Evolutionary conservation across 352 stramenopile genomes (phyloP).

Genomic region (Phytophthora parvispora): DNA sequence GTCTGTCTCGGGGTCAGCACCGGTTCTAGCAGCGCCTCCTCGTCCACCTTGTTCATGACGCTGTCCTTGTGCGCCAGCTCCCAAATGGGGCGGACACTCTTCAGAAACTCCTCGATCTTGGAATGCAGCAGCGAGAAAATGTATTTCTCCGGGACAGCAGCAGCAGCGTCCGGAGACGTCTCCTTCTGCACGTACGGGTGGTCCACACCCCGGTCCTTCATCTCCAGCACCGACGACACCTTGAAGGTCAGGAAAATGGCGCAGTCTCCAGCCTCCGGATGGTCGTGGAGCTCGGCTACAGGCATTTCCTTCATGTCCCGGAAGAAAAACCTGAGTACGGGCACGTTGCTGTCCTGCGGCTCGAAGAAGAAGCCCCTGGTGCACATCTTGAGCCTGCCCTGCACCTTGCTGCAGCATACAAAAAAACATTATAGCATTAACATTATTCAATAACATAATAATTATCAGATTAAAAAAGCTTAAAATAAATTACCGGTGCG

Average conservation of each 20-base stretch:
- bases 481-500: conserved; percentile 50
- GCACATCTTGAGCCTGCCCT: conserved; percentile 89
- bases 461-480: conserved; percentile 9
- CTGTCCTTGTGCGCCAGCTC: conserved; percentile 70
- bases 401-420: conserved; percentile 59
- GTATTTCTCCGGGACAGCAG: conserved; percentile 57
- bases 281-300: conserved; percentile 64
- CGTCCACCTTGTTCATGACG: conserved; percentile 89
- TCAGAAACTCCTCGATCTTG: conserved; percentile 83
- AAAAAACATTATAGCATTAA: not conserved
- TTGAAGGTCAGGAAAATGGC: conserved; percentile 80
- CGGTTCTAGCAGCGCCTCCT: conserved; percentile 79
- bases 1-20: conserved; percentile 79
- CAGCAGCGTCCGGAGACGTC: conserved; percentile 17
- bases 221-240: conserved; percentile 71
- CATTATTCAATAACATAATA: conserved; percentile 1
- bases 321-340: conserved; percentile 92
- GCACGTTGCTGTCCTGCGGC: conserved; percentile 83
- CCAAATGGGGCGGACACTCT: conserved; percentile 73
- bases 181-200: conserved; percentile 83
- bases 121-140: conserved; percentile 90
- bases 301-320: conserved; percentile 80
- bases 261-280: conserved; percentile 43
- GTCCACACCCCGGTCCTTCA: conserved; percentile 90
- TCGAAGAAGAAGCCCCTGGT: conserved; percentile 95